Evolutionary conservation across 2,329 filamentous ascomycete genomes (phyloP).

Genomic region (Elsinoe necatrix): DNA sequence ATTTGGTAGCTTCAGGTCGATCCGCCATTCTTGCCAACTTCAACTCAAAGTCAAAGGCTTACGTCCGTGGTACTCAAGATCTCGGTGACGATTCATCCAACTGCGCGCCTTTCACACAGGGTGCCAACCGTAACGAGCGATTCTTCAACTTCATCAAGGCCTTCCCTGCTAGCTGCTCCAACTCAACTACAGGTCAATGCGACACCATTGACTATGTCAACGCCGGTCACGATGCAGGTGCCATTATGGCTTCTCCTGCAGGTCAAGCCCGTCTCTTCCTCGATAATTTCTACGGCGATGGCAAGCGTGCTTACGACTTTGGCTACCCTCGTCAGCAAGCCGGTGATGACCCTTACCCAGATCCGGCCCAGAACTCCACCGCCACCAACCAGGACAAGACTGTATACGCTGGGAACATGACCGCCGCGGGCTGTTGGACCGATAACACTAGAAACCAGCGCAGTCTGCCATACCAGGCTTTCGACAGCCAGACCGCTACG

Average conservation of each 20-base stretch:
- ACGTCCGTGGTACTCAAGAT: slow-evolving; percentile 29
- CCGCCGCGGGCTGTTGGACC: slow-evolving; percentile 32
- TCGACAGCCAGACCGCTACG: slow-evolving; percentile 25
- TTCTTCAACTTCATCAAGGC: slow-evolving; percentile 34
- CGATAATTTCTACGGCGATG: slow-evolving; percentile 32
- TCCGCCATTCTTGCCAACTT: slow-evolving; percentile 28
- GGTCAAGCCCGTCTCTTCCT: slow-evolving; percentile 31
- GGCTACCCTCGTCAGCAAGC: slow-evolving; percentile 29
- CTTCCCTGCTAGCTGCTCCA: slow-evolving; percentile 27
- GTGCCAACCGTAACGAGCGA: slow-evolving; percentile 31
- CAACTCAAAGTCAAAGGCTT: slow-evolving; percentile 29
- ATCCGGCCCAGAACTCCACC: slow-evolving; percentile 25
- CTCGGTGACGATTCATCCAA: slow-evolving; percentile 28
- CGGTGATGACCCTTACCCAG: slow-evolving; percentile 29
- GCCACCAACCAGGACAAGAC: slow-evolving; percentile 22
- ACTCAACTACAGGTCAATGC: slow-evolving; percentile 23
- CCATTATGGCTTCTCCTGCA: slow-evolving; percentile 30
- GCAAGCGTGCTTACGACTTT: slow-evolving; percentile 29
- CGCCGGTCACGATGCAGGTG: slow-evolving; percentile 29
- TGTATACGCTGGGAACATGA: slow-evolving; percentile 30
- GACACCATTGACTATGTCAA: slow-evolving; percentile 31
- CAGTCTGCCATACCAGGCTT: slow-evolving; percentile 24
- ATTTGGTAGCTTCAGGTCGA: slow-evolving; percentile 26
- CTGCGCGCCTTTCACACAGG: slow-evolving; percentile 29
- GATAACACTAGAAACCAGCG: slow-evolving; percentile 22